Conservation (phyloP, 1,284 basidiomycete species). For the Moesziomyces globuligerus region DNA sequence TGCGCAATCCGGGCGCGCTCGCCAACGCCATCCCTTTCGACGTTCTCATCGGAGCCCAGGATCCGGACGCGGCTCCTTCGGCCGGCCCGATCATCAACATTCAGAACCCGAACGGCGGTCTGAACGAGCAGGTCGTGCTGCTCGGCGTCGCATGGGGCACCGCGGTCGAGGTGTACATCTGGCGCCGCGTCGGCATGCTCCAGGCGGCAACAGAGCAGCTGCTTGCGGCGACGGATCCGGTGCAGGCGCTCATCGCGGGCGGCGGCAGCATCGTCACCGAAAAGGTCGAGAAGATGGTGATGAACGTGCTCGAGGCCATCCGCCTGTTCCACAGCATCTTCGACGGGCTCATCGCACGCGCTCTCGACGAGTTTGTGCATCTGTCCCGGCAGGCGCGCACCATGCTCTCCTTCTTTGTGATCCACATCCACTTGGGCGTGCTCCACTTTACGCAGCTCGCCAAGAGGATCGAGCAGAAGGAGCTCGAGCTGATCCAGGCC, state of each 20-base stretch:
- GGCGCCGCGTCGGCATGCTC: slow-evolving; percentile 38
- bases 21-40: slow-evolving; percentile 46
- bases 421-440: slow-evolving; percentile 46
- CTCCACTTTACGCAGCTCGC: slow-evolving; percentile 41
- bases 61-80: slow-evolving; percentile 13
- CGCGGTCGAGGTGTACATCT: slow-evolving; percentile 51
- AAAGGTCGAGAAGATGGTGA: slow-evolving; percentile 44
- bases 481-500: slow-evolving; percentile 38
- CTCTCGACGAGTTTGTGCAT: slow-evolving; percentile 41
- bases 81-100: slow-evolving; percentile 38
- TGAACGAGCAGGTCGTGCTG: slow-evolving; percentile 47
- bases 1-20: slow-evolving; percentile 40
- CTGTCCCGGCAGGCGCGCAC: slow-evolving; percentile 38
- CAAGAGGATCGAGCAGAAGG: slow-evolving; percentile 42
- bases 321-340: slow-evolving; percentile 47
- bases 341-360: slow-evolving; percentile 34
- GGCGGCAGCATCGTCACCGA: slow-evolving; percentile 32
- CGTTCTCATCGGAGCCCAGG: slow-evolving; percentile 34
- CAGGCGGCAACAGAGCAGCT: slow-evolving; percentile 23
- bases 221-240: slow-evolving; percentile 13
- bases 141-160: slow-evolving; percentile 51
- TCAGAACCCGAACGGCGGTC: slow-evolving; percentile 40
- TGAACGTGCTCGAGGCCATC: slow-evolving; percentile 44
- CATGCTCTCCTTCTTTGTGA: slow-evolving; percentile 44
- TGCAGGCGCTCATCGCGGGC: slow-evolving; percentile 28